Conservation (phyloP, 2,329 filamentous ascomycete genomes). For the Clonostachys rhizophaga region DNA sequence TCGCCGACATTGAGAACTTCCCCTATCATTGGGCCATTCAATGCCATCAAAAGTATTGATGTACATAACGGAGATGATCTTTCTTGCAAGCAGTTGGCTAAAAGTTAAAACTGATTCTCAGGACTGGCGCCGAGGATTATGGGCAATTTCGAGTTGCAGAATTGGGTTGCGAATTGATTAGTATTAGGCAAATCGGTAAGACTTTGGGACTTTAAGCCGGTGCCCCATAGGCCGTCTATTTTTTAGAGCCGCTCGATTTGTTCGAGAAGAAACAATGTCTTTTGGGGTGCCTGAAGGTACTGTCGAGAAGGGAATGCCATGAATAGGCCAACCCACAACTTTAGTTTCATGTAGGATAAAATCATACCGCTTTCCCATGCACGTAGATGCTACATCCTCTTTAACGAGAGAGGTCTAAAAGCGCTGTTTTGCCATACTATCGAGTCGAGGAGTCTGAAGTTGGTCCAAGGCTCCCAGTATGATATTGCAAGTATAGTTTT, state of each 20-base stretch:
- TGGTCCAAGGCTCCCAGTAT: background rate
- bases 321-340: background rate
- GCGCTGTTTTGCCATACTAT: conserved; percentile 59
- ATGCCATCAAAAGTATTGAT: conserved; percentile 69
- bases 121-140: conserved; percentile 60
- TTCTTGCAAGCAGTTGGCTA: background rate
- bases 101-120: conserved; percentile 51
- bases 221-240: conserved; percentile 72
- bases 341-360: conserved; percentile 72
- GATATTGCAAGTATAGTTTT: background rate
- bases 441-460: background rate
- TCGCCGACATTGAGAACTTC: conserved; percentile 66
- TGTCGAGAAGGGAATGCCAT: too few species aligned
- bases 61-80: conserved; percentile 69
- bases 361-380: conserved; percentile 67
- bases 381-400: conserved; percentile 64
- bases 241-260: conserved; percentile 54
- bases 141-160: conserved; percentile 23
- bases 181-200: conserved; percentile 42
- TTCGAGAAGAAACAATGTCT: conserved; percentile 63
- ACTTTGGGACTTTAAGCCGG: conserved; percentile 68
- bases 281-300: conserved; percentile 48
- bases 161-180: conserved; percentile 5
- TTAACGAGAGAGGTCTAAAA: conserved; percentile 72
- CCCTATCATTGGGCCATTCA: conserved; percentile 68